Conservation (phyloP, 164 flowering plant species). For the Tetrastigma voinierianum region DNA sequence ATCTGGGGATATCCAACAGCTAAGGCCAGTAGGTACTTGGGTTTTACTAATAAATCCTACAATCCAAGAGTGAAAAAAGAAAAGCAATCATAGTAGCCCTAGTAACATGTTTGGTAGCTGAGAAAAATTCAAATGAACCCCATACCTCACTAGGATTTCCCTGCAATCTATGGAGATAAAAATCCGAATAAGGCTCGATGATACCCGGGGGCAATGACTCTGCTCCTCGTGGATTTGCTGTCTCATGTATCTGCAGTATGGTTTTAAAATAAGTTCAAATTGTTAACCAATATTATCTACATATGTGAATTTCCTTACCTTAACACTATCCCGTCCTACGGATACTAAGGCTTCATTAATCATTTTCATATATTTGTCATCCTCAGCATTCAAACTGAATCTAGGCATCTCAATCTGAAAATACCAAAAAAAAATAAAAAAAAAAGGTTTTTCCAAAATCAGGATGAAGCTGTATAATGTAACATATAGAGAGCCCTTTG, state of each 20-base stretch:
- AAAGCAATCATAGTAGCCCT: too few relatives aligned
- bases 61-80: neutral
- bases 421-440: too few relatives aligned
- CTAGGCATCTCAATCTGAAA: constrained; percentile 3
- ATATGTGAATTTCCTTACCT: neutral
- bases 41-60: constrained; percentile 16
- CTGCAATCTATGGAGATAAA: constrained; percentile 10
- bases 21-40: constrained; percentile 21
- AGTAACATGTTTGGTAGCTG: too few relatives aligned
- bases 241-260: constrained; percentile 7
- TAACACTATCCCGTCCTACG: neutral
- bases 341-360: neutral
- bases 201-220: constrained; percentile 18
- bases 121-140: neutral
- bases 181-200: constrained; percentile 14
- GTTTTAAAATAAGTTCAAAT: neutral
- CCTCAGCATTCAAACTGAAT: neutral
- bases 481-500: neutral
- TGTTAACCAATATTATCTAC: neutral
- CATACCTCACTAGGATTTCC: constrained; percentile 15
- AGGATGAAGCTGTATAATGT: neutral
- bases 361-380: neutral
- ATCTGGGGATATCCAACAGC: constrained; percentile 23
- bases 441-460: neutral
- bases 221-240: constrained; percentile 19